These are phyloP conservation scores for Ustilago shanxiensis DNA, from an alignment of 1,284 basidiomycete genomes.

Conservation along the genomic window DNA sequence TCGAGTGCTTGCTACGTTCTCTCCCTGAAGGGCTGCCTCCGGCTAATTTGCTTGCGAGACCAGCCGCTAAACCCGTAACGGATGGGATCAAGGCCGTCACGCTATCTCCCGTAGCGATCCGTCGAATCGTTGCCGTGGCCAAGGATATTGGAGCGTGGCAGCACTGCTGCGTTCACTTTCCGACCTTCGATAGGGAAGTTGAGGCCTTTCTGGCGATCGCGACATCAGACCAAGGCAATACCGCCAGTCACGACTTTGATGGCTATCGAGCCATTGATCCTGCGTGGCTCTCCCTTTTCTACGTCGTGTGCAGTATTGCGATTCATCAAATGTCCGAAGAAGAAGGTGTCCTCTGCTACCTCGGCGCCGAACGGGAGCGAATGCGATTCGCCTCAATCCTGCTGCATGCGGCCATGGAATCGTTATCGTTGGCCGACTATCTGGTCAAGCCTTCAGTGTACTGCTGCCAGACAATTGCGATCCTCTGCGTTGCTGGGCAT, in stretches of 20 bases:
- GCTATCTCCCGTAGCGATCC: constrained; percentile 25
- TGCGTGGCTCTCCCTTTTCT: constrained; percentile 52
- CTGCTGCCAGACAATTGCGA: constrained; percentile 53
- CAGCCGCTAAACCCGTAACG: constrained; percentile 25
- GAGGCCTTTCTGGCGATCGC: constrained; percentile 41
- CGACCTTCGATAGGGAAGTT: constrained; percentile 49
- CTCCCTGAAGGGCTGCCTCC: constrained; percentile 41
- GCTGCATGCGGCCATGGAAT: constrained; percentile 50
- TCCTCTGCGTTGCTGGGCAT: constrained; percentile 55
- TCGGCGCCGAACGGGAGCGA: constrained; percentile 28
- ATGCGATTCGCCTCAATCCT: constrained; percentile 29
- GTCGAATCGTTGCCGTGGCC: constrained; percentile 34
- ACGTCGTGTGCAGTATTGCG: constrained; percentile 52
- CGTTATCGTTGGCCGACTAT: constrained; percentile 47
- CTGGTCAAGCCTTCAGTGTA: constrained; percentile 50
- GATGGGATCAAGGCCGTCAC: constrained; percentile 27
- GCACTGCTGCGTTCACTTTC: constrained; percentile 54
- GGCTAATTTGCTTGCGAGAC: constrained; percentile 35
- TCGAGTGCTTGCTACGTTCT: constrained; percentile 27
- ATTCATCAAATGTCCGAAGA: constrained; percentile 56
- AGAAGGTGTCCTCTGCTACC: constrained; percentile 31
- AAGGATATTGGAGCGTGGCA: constrained; percentile 57
- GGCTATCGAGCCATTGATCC: constrained; percentile 47
- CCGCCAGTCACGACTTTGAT: constrained; percentile 11
- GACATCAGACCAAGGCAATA: constrained; percentile 4